Conservation (phyloP, 73 alveolate genomes). For the Paramecium pentaurelia region DNA sequence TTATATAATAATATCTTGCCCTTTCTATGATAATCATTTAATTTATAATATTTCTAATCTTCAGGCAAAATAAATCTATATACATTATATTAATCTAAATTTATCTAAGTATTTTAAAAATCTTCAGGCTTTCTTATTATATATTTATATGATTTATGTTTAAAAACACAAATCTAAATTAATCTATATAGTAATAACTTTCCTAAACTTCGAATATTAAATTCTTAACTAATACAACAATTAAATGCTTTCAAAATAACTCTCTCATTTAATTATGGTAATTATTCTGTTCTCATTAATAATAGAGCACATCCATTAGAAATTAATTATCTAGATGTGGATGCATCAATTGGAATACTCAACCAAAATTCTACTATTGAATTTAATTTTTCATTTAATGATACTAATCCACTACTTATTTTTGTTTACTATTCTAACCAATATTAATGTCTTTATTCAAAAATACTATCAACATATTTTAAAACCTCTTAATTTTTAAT, state of each 20-base stretch:
- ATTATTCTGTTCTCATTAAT: background rate
- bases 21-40: background rate
- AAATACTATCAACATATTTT: background rate
- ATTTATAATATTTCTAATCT: background rate
- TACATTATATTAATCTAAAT: background rate
- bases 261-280: background rate
- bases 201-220: slow-evolving; percentile 2
- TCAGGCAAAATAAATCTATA: background rate
- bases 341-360: background rate
- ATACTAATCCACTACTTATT: background rate
- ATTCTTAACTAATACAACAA: background rate
- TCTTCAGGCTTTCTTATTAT: background rate
- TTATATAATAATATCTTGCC: background rate
- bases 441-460: background rate
- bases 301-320: background rate
- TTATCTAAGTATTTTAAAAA: background rate
- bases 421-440: background rate
- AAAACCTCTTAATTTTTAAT: background rate
- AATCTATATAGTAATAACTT: background rate
- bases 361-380: background rate
- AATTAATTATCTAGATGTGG: background rate
- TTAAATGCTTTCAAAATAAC: background rate
- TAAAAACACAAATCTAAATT: background rate
- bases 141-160: background rate
- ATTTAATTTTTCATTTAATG: background rate